These are phyloP conservation scores for Penicillium sp. DNA, from an alignment of 2,329 filamentous ascomycete species.

Conservation along the genomic window DNA sequence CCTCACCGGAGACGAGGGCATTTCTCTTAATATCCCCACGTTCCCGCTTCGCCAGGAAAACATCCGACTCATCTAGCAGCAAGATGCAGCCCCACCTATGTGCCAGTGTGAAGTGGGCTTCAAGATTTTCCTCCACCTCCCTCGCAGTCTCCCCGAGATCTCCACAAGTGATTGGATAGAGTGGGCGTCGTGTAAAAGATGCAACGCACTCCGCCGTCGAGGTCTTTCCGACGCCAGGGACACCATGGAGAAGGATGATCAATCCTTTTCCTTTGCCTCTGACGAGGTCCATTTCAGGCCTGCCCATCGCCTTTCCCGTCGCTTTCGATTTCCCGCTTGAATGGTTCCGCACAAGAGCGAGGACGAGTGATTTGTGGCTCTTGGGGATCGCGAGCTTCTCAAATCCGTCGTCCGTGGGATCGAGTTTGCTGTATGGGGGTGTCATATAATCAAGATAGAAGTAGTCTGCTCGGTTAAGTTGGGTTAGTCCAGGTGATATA, in stretches of 20 bases:
- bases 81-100: slow-evolving; percentile 3
- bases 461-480: no score
- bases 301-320: no score
- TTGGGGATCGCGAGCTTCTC: no score
- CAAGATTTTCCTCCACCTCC: neutral
- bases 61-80: slow-evolving; percentile 13
- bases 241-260: slow-evolving; percentile 14
- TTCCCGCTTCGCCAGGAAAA: slow-evolving; percentile 9
- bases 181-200: no score
- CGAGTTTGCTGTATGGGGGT: no score
- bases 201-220: slow-evolving; percentile 2
- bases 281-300: no score
- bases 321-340: no score
- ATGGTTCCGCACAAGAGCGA: no score
- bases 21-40: slow-evolving; percentile 1
- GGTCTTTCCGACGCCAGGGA: slow-evolving; percentile 10
- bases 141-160: neutral
- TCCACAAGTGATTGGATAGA: slow-evolving; percentile 2
- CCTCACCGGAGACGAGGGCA: slow-evolving; percentile 5
- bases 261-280: slow-evolving; percentile 7
- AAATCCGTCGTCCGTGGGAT: no score
- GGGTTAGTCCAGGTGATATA: no score
- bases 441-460: no score
- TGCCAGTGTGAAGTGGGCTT: neutral
- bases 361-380: no score